Evolutionary conservation across 768 basidiomycete genomes (phyloP).

Genomic region (Pleurotus tuoliensis): DNA sequence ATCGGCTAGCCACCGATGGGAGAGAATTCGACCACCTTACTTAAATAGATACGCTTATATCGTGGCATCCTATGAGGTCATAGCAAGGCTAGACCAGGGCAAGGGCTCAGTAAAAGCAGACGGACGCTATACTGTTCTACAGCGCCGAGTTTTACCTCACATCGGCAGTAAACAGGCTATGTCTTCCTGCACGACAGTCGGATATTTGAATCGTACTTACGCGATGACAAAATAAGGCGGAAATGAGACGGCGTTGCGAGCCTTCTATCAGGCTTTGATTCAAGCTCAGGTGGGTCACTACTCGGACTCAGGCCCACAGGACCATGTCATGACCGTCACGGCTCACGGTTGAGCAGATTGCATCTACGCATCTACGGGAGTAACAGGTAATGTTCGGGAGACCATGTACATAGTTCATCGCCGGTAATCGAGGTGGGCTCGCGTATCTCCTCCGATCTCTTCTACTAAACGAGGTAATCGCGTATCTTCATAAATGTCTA

Average conservation of each 20-base stretch:
- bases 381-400: too few relatives aligned
- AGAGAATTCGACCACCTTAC: too few relatives aligned
- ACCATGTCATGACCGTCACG: too few relatives aligned
- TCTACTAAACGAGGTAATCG: background rate
- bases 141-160: background rate
- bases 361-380: too few relatives aligned
- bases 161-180: too few relatives aligned
- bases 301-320: too few relatives aligned
- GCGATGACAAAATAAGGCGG: background rate
- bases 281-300: too few relatives aligned
- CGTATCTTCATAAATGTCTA: background rate
- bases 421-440: too few relatives aligned
- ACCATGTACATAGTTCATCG: too few relatives aligned
- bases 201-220: background rate
- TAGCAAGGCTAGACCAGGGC: conserved; percentile 3
- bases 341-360: too few relatives aligned
- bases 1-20: background rate
- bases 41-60: background rate
- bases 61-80: conserved; percentile 1
- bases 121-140: too few relatives aligned
- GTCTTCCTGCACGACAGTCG: background rate
- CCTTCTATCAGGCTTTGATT: background rate
- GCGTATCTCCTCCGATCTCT: too few relatives aligned
- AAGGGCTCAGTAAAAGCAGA: background rate
- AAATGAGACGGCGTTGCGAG: background rate